Evolutionary conservation across 2,329 filamentous ascomycete genomes (phyloP).

Genomic region (Stenocarpella maydis): DNA sequence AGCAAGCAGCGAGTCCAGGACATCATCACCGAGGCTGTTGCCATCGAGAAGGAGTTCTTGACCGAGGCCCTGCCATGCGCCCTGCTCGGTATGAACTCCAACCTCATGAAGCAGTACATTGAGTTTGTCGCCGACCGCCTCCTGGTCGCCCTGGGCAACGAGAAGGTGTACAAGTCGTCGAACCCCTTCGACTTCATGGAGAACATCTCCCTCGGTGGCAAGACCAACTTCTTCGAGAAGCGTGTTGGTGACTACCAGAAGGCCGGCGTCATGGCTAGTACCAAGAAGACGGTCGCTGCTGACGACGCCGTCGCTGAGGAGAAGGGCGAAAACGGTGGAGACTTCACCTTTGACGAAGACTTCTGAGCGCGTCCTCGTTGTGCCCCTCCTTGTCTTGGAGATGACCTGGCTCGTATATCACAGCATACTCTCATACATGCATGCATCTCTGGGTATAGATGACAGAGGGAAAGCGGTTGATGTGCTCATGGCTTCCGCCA

Average conservation of each 20-base stretch:
- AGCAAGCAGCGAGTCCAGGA: conserved; percentile 80
- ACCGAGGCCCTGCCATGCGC: conserved; percentile 93
- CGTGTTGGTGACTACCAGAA: conserved; percentile 99
- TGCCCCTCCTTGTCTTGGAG: conserved; percentile 26
- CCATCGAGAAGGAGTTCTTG: conserved; percentile 96
- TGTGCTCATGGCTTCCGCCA: conserved; percentile 19
- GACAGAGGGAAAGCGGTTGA: conserved; percentile 22
- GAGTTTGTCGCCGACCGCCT: conserved; percentile 99
- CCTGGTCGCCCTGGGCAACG: conserved; percentile 89
- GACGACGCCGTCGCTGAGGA: conserved; percentile 56
- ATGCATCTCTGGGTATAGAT: conserved; percentile 34
- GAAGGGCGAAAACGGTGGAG: conserved; percentile 70
- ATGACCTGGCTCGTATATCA: conserved; percentile 15
- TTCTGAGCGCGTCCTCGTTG: conserved; percentile 70
- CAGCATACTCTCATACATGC: conserved; percentile 16
- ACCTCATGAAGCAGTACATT: conserved; percentile 99
- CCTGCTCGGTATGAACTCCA: conserved; percentile 96
- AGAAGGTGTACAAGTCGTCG: conserved; percentile 88
- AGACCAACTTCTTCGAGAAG: conserved; percentile 99
- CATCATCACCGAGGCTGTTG: conserved; percentile 93
- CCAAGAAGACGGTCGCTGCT: conserved; percentile 68
- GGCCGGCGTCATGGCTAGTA: conserved; percentile 96
- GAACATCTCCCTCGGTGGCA: conserved; percentile 97
- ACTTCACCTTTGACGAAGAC: conserved; percentile 95
- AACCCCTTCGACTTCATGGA: conserved; percentile 99